Base-by-base conservation (phyloP, 2,329 filamentous ascomycete species). In the Endothia cerciana region DNA sequence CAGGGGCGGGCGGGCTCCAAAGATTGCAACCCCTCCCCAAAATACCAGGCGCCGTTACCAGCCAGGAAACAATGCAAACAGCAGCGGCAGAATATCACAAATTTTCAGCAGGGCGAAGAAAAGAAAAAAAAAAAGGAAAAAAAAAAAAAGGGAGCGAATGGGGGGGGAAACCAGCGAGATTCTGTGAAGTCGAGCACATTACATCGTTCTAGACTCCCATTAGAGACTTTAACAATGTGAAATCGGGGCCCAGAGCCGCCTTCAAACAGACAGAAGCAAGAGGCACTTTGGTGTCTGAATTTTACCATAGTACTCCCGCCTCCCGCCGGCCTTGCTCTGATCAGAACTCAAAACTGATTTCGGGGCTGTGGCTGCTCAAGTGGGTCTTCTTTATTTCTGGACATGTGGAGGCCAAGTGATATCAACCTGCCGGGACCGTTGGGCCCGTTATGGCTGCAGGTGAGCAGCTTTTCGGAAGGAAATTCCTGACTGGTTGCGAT, bases 11-110 rank as follows among this genome's bases (percentile, higher is more conserved):
- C 56, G 33, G 43, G 33, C 60, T 62, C 47, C 60, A 62, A 53
- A 62, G 60, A 41, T 53, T 62, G 47, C 49, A 62, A 62, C 60
- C 60, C 60, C 49, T 55, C 49, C 30, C 43, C 40, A 36, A 36
- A 25, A 25, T 43, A 58, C 36, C 22, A 25, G n/a, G 36, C 36
- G 47, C 47, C 47, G 47, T 51, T 51, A 17, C 47, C 47, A 38
- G 53, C 28, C 53, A 38, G 53, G 53, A 38, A 56, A 56, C 53
- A 22, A 15, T 38, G n/a, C 8, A 17, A 11, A 45, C 15, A 5
- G n/a, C 43, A 45, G 28, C 49, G 49, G 49, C n/a, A n/a, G n/a
- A n/a, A n/a, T n/a, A n/a, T n/a, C n/a, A n/a, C n/a, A n/a, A n/a
- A n/a, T n/a, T n/a, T n/a, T 17, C 11, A 43, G 6, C 17, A 43